These are phyloP conservation scores for Trypanosomatidae sp. DNA, from an alignment of 208 protist species.

Conservation along the genomic window DNA sequence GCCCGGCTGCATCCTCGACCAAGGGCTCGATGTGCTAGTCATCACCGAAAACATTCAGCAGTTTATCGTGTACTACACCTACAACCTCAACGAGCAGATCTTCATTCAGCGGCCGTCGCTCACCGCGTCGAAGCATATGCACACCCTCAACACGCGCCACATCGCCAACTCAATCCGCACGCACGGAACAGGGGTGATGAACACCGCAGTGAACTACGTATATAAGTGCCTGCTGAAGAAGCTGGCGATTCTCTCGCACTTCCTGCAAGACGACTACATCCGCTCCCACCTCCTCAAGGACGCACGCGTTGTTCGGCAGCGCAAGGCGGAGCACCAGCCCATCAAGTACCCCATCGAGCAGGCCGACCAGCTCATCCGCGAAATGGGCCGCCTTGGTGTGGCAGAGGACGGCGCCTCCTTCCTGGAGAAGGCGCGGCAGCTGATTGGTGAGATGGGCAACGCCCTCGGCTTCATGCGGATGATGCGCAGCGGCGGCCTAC, in stretches of 20 bases:
- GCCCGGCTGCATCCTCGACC: slow-evolving; percentile 92
- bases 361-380: slow-evolving; percentile 91
- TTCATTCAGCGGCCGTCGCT: slow-evolving; percentile 90
- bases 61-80: slow-evolving; percentile 96
- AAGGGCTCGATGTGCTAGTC: slow-evolving; percentile 96
- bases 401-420: slow-evolving; percentile 82
- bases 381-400: slow-evolving; percentile 93
- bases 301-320: slow-evolving; percentile 60
- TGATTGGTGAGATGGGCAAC: slow-evolving; percentile 98
- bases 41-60: slow-evolving; percentile 98
- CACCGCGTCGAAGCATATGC: slow-evolving; percentile 91
- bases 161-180: slow-evolving; percentile 97
- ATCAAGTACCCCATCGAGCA: slow-evolving; percentile 86
- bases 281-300: slow-evolving; percentile 86
- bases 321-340: slow-evolving; percentile 58
- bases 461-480: slow-evolving; percentile 97
- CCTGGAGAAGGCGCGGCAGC: slow-evolving; percentile 92
- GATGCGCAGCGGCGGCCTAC: slow-evolving; percentile 89
- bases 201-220: slow-evolving; percentile 98
- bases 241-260: slow-evolving; percentile 95
- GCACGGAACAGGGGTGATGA: slow-evolving; percentile 98
- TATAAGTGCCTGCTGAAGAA: slow-evolving; percentile 96
- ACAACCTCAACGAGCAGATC: slow-evolving; percentile 98
- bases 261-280: slow-evolving; percentile 98
- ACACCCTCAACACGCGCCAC: slow-evolving; percentile 96